Evolutionary conservation across 169 alveolate species (phyloP).

Genomic region (Perkinsus marinus): DNA sequence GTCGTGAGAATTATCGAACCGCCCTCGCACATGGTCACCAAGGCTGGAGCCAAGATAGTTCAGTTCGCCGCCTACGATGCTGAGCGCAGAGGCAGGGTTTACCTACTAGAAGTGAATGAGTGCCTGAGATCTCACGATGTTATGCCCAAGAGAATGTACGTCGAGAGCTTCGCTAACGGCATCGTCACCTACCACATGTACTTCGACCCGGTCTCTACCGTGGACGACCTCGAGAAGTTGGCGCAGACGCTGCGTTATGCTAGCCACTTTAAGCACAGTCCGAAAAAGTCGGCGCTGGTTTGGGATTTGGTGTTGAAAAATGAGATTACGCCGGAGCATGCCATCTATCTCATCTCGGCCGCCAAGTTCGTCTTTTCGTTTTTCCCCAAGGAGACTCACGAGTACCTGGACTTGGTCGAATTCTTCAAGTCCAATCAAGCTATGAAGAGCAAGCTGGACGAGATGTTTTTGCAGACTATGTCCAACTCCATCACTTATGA

Average conservation of each 20-base stretch:
- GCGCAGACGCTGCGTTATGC: background rate
- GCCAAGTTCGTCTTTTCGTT: background rate
- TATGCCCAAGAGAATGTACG: slow-evolving; percentile 6
- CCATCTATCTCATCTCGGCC: background rate
- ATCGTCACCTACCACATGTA: slow-evolving; percentile 11
- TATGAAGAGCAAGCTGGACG: background rate
- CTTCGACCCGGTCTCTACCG: background rate
- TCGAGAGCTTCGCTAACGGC: slow-evolving; percentile 15
- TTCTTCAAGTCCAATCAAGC: background rate
- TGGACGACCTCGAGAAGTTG: background rate
- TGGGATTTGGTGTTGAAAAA: slow-evolving; percentile 6
- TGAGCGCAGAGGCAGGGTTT: background rate
- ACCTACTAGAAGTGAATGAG: background rate
- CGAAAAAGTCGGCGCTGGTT: background rate
- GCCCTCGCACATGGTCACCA: background rate
- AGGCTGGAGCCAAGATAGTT: background rate
- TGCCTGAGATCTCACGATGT: slow-evolving; percentile 1
- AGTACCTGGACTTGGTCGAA: background rate
- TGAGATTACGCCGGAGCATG: background rate
- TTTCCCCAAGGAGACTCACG: background rate
- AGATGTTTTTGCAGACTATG: background rate
- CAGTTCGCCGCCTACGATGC: background rate
- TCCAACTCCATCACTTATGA: background rate
- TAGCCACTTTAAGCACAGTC: slow-evolving; percentile 6
- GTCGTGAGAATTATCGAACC: background rate